phyloP scores from a whole-genome alignment of 129 eudicot genomes.

The Pulicaria dysenterica region DNA sequence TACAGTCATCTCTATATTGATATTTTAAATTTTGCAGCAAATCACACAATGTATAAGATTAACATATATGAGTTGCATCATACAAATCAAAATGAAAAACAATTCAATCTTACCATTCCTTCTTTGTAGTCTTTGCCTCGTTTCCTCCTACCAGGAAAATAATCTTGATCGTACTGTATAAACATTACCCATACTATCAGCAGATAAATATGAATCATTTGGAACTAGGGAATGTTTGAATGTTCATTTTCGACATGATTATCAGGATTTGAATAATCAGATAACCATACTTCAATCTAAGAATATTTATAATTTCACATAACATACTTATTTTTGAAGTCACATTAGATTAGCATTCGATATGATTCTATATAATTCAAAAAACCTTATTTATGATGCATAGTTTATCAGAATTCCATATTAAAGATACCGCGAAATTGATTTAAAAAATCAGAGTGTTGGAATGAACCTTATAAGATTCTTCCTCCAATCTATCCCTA shows the following conservation, averaged over 20 bases:
- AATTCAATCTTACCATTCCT: constrained; percentile 74
- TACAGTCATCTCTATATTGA: too few relatives aligned
- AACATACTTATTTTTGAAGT: not conserved
- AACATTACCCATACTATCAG: constrained; percentile 11
- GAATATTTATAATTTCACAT: not conserved
- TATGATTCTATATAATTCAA: not conserved
- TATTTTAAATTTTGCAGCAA: too few relatives aligned
- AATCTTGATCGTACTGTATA: constrained; percentile 90
- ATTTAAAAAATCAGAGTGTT: not conserved
- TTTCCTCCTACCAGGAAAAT: constrained; percentile 95
- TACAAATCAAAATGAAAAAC: not conserved
- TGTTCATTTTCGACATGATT: not conserved
- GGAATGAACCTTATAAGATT: constrained; percentile 68
- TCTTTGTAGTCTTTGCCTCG: constrained; percentile 94
- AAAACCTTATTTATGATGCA: not conserved
- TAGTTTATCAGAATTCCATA: not conserved
- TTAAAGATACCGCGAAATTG: not conserved
- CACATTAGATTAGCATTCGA: too few relatives aligned
- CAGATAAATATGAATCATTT: constrained; percentile 1
- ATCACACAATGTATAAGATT: not conserved
- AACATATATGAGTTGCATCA: constrained; percentile 4
- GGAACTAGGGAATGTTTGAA: not conserved
- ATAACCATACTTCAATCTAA: not conserved
- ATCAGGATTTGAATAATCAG: not conserved
- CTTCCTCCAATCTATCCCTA: constrained; percentile 83